These are phyloP conservation scores for Penicillium sp. DNA, from an alignment of 2,329 filamentous ascomycete species.

Conservation along the genomic window DNA sequence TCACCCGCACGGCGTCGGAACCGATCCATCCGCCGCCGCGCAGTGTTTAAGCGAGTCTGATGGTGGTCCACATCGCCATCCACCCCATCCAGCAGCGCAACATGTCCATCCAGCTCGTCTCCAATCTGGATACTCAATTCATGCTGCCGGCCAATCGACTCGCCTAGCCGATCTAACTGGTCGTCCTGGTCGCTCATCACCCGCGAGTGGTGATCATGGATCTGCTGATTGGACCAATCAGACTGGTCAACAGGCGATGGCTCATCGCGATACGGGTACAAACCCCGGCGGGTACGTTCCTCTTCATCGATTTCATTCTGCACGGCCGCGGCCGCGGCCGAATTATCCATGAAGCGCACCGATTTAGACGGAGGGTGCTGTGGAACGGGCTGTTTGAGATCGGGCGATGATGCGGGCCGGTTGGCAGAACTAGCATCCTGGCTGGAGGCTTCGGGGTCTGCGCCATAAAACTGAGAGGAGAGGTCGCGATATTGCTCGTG, in stretches of 20 bases:
- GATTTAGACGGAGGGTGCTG: slow-evolving; percentile 64
- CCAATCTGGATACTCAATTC: slow-evolving; percentile 96
- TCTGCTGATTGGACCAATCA: slow-evolving; percentile 76
- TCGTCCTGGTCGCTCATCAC: slow-evolving; percentile 89
- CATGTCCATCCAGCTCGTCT: slow-evolving; percentile 90
- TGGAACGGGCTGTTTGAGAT: slow-evolving; percentile 48
- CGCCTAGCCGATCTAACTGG: slow-evolving; percentile 86
- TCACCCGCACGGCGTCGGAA: slow-evolving; percentile 77
- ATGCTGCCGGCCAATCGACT: slow-evolving; percentile 83
- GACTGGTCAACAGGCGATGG: slow-evolving; percentile 57
- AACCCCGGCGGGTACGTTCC: slow-evolving; percentile 59
- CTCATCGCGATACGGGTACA: slow-evolving; percentile 65
- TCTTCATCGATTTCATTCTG: slow-evolving; percentile 50
- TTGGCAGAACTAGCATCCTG: slow-evolving; percentile 60
- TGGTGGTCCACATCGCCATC: slow-evolving; percentile 84
- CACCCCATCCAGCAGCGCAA: slow-evolving; percentile 85
- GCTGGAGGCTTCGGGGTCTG: slow-evolving; percentile 57
- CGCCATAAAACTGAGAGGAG: slow-evolving; percentile 77
- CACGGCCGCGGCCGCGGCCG: slow-evolving; percentile 37
- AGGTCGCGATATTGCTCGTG: slow-evolving; percentile 77
- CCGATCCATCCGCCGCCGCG: slow-evolving; percentile 70
- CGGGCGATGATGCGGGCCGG: slow-evolving; percentile 38
- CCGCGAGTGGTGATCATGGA: slow-evolving; percentile 80
- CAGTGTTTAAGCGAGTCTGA: slow-evolving; percentile 73
- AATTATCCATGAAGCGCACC: slow-evolving; percentile 82